These are phyloP conservation scores for Lepidopterella palustris DNA, from an alignment of 495 filamentous ascomycete species.

Conservation along the genomic window DNA sequence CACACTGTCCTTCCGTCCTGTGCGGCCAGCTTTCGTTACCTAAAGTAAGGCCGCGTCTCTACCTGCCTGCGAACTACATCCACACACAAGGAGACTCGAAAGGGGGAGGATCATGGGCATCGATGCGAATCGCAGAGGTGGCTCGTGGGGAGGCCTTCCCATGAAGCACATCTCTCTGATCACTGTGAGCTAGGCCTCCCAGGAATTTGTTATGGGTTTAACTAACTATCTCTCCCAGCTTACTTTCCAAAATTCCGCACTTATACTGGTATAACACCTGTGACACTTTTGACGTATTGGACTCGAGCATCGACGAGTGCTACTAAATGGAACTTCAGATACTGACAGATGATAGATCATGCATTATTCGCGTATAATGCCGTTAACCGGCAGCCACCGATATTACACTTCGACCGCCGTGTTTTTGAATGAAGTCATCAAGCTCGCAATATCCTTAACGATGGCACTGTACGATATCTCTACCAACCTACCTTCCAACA, in stretches of 20 bases:
- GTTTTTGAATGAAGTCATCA: conserved; percentile 87
- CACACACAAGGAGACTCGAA: neutral
- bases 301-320: no score
- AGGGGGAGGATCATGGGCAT: conserved; percentile 19
- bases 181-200: conserved; percentile 49
- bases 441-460: conserved; percentile 76
- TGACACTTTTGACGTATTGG: neutral
- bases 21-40: neutral
- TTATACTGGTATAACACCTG: conserved; percentile 57
- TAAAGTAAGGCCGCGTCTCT: neutral
- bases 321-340: conserved; percentile 4
- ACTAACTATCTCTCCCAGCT: conserved; percentile 44
- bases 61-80: neutral
- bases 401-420: conserved; percentile 94
- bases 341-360: conserved; percentile 52
- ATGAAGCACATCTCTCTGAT: conserved; percentile 74
- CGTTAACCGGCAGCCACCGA: conserved; percentile 67
- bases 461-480: conserved; percentile 85
- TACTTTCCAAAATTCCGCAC: conserved; percentile 70
- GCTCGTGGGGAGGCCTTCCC: conserved; percentile 47
- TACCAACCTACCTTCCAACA: conserved; percentile 61
- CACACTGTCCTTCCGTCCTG: neutral
- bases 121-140: conserved; percentile 19
- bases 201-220: conserved; percentile 22
- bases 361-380: conserved; percentile 93